Conservation (phyloP, 1,284 basidiomycete genomes). For the Clitocybe nebularis region DNA sequence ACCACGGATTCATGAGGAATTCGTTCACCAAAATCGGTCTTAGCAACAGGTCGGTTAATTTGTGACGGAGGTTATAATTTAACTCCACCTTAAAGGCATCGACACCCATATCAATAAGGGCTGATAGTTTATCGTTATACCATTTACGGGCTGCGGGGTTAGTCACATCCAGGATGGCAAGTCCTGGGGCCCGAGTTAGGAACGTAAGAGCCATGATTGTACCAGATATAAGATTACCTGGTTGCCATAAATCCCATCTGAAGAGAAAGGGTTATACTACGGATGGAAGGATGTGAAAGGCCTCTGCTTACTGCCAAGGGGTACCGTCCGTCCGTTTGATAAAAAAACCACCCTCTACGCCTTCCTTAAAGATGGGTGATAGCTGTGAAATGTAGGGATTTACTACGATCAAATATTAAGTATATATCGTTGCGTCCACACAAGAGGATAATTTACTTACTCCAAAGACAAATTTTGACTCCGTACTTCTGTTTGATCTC, state of each 20-base stretch:
- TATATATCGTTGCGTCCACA: neutral
- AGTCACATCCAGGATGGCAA: slow-evolving; percentile 70
- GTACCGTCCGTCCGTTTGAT: slow-evolving; percentile 67
- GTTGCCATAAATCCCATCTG: slow-evolving; percentile 73
- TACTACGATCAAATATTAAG: slow-evolving; percentile 31
- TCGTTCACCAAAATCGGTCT: slow-evolving; percentile 70
- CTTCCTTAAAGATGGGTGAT: slow-evolving; percentile 69
- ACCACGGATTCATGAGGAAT: slow-evolving; percentile 61
- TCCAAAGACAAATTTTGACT: slow-evolving; percentile 75
- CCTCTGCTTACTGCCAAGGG: slow-evolving; percentile 60
- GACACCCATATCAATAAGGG: slow-evolving; percentile 65
- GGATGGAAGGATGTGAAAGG: neutral
- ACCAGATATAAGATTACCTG: slow-evolving; percentile 23
- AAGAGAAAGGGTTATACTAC: neutral
- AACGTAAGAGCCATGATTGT: neutral
- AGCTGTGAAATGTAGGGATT: slow-evolving; percentile 69
- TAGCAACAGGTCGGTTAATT: slow-evolving; percentile 6
- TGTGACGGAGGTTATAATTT: neutral
- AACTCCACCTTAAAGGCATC: slow-evolving; percentile 61
- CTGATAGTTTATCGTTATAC: slow-evolving; percentile 58
- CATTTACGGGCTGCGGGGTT: slow-evolving; percentile 66
- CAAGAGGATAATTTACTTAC: slow-evolving; percentile 31
- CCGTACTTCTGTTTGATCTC: slow-evolving; percentile 67
- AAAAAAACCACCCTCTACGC: slow-evolving; percentile 60
- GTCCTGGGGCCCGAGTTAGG: slow-evolving; percentile 25